Conservation (phyloP, 805 yeast genomes). For the Vanderwaltozyma verrucispora region DNA sequence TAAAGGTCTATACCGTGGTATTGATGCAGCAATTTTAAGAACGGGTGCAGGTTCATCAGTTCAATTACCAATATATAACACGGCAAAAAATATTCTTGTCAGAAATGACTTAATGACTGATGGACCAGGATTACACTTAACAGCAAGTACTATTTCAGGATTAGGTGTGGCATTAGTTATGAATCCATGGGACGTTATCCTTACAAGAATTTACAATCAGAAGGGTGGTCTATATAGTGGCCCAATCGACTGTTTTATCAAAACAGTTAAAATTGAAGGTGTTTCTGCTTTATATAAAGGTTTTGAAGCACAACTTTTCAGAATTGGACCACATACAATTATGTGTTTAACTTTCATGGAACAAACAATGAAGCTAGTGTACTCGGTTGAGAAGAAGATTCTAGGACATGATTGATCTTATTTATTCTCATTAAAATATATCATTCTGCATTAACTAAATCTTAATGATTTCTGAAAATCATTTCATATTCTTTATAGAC, state of each 20-base stretch:
- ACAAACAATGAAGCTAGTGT: slow-evolving; percentile 56
- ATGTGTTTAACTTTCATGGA: slow-evolving; percentile 90
- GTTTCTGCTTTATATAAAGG: slow-evolving; percentile 84
- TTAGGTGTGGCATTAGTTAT: slow-evolving; percentile 87
- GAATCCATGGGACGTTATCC: slow-evolving; percentile 96
- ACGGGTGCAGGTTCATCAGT: slow-evolving; percentile 95
- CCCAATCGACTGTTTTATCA: slow-evolving; percentile 78
- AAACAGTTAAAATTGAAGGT: slow-evolving; percentile 82
- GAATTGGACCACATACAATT: slow-evolving; percentile 94
- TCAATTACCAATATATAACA: slow-evolving; percentile 84
- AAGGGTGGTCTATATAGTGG: slow-evolving; percentile 79
- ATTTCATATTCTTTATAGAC: too few species aligned
- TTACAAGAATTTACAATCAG: slow-evolving; percentile 93
- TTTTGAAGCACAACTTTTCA: slow-evolving; percentile 80
- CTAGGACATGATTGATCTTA: slow-evolving; percentile 8
- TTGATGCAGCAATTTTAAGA: slow-evolving; percentile 87
- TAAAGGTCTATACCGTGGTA: slow-evolving; percentile 76
- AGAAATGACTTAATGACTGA: slow-evolving; percentile 43
- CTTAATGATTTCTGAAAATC: too few species aligned
- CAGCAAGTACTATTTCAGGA: slow-evolving; percentile 72
- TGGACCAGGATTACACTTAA: slow-evolving; percentile 61
- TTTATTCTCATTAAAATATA: neutral
- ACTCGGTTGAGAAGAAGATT: slow-evolving; percentile 27
- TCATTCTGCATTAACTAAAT: neutral
- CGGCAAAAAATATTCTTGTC: slow-evolving; percentile 54